Evolutionary conservation across 495 filamentous ascomycete genomes (phyloP), one percentile per base, ranked within the genome.

Genomic region (Xylaria cubensis): DNA sequence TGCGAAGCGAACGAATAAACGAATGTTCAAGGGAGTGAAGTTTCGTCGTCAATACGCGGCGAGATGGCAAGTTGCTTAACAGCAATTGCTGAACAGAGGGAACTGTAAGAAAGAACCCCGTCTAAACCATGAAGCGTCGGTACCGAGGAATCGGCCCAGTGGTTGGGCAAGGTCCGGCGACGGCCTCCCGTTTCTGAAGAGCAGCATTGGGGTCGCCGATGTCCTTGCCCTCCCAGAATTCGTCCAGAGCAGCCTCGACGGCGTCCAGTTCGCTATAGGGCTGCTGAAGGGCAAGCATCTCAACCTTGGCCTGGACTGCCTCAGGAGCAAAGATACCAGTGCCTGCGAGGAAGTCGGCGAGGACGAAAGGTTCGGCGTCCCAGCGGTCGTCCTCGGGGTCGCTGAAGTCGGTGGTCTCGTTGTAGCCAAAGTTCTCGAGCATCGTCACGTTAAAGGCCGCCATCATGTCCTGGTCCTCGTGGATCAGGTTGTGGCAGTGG

Each of bases 401-500:
- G 6, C 72, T 50, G 73, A 83, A 84, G 41, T 77, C 70, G 15
- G 76, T 79, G 0, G 78, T 84, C 74, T 87, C 82, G 8, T 76
- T 76, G 75, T 88, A 88, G 10, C 85, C 85, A 50, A 84, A 82
- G 72, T 85, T 79, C 1, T 74, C 63, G 9, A 87, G 77, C n/a
- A 72, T 78, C 8, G 85, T 84, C 46, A 88, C 83, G 71, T 90
- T 90, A 75, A 90, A 89, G 17, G 87, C 88, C 1, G 82, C 87
- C 88, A 89, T 89, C 88, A 89, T 89, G 69, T 87, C 87, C 74
- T 89, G 81, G 72, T 89, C 88, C 72, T 89, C 88, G 72, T 89
- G 88, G 62, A 89, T 81, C 34, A 88, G 76, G 69, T 89, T 89
- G 75, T 90, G 88, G 80, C 85, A 87, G 69, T 86, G 84, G 73